These are phyloP conservation scores for Wallacemonas rigidus DNA, from an alignment of 208 protist genomes.

Conservation along the genomic window DNA sequence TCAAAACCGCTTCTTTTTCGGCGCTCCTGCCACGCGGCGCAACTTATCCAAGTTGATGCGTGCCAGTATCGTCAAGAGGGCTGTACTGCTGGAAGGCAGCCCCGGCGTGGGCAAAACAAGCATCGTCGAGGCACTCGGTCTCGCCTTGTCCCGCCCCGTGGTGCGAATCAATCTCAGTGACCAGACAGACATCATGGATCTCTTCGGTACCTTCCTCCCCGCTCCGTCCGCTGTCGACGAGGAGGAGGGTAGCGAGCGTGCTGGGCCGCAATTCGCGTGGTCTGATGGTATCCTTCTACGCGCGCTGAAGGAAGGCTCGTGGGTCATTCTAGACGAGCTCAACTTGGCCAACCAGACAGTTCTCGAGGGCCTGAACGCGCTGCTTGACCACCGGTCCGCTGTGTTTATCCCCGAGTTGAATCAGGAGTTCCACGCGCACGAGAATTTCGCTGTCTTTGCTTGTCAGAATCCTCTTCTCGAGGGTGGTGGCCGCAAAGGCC, in stretches of 20 bases:
- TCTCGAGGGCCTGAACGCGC: conserved; percentile 99
- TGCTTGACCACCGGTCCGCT: conserved; percentile 98
- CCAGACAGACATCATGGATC: conserved; percentile 99
- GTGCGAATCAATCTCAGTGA: conserved; percentile 99
- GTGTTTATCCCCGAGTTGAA: conserved; percentile 94
- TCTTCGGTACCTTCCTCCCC: conserved; percentile 93
- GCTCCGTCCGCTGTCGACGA: conserved; percentile 25
- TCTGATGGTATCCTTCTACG: conserved; percentile 98
- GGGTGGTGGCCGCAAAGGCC: conserved; percentile 99
- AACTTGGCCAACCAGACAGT: conserved; percentile 99
- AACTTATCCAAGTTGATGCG: conserved; percentile 98
- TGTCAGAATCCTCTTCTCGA: conserved; percentile 98
- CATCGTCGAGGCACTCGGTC: conserved; percentile 96
- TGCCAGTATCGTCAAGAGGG: conserved; percentile 89
- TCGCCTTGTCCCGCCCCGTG: conserved; percentile 87
- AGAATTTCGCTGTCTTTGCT: conserved; percentile 98
- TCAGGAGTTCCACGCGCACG: conserved; percentile 81
- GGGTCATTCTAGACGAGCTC: conserved; percentile 99
- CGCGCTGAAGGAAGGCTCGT: conserved; percentile 95
- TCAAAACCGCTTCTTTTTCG: conserved; percentile 90
- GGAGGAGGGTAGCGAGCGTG: conserved; percentile 33
- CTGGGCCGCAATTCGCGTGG: conserved; percentile 95
- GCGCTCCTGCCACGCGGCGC: conserved; percentile 94
- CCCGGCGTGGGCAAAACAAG: conserved; percentile 99
- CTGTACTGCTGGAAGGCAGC: conserved; percentile 98